Base-by-base conservation (phyloP, 345 rosid species). In the Sisymbrium irio region DNA sequence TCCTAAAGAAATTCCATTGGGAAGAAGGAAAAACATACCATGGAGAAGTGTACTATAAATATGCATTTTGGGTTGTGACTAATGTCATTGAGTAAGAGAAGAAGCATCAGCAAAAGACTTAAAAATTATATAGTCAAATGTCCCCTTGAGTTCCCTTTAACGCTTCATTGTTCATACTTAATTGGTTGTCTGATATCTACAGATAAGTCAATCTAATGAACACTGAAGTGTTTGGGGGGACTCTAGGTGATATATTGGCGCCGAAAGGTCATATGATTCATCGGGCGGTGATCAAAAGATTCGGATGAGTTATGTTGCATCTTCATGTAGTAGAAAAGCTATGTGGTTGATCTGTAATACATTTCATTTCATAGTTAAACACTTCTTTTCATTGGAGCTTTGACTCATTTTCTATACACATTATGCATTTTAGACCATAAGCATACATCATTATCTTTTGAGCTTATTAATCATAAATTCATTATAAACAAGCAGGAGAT, bases 201-300 rank as follows among this genome's bases (percentile, higher is more conserved):
- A 1, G 13, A 46, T 15, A 49, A 8, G 14, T 35, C 8, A 22
- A 47, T 14, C 12, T n/a, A 14, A 56, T 74, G 60, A 67, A 75
- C 74, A 67, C 78, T 75, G 74, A 67, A 75, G 78, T 75, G 78
- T 75, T 74, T 75, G 78, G 78, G 74, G 78, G 78, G 45, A 75
- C 78, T 67, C 69, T 75, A 50, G 74, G 57, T 50, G 74, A 49
- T 62, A 61, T 32, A 12, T 36, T 67, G 69, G 78, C 74, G 25
- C 45, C 18, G 1, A 66, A 17, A 27, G 18, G 32, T 54, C 41
- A 46, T 36, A 46, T 22, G 3, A 44, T 22, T 35, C 4, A 56
- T 42, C 10, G 27, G 62, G 10, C 6, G 4, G 35, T 18, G 19
- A 7, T 19, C 5, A 37, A 13, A 73, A 14, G 5, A 30, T 15